These are phyloP conservation scores for Fermentozyma sake DNA, from an alignment of 1,139 yeast genomes.

Conservation along the genomic window DNA sequence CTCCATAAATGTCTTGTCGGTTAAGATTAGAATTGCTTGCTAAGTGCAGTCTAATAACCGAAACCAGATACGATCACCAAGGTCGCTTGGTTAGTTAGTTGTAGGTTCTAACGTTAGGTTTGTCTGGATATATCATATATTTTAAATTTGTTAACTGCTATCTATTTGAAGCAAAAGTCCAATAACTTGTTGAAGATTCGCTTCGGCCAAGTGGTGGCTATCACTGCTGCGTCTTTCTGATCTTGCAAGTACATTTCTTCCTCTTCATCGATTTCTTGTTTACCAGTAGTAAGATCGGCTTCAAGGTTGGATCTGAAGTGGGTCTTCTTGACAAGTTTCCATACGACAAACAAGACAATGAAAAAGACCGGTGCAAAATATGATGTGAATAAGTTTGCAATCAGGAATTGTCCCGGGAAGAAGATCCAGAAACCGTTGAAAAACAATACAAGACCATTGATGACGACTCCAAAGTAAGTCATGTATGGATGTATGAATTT, in stretches of 20 bases:
- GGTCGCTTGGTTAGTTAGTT: too few relatives aligned
- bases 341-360: slow-evolving; percentile 21
- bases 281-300: slow-evolving; percentile 37
- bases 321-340: slow-evolving; percentile 35
- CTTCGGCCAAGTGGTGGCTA: too few relatives aligned
- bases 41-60: too few relatives aligned
- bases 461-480: slow-evolving; percentile 28
- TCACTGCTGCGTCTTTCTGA: too few relatives aligned
- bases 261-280: slow-evolving; percentile 31
- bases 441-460: slow-evolving; percentile 24
- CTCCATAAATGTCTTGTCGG: too few relatives aligned
- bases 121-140: too few relatives aligned
- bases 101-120: too few relatives aligned
- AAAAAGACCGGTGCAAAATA: slow-evolving; percentile 38
- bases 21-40: too few relatives aligned
- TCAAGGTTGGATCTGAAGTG: slow-evolving; percentile 26
- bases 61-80: too few relatives aligned
- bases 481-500: slow-evolving; percentile 27
- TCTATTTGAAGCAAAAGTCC: slow-evolving; percentile 15
- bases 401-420: slow-evolving; percentile 35
- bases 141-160: too few relatives aligned
- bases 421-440: slow-evolving; percentile 42
- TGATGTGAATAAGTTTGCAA: slow-evolving; percentile 33
- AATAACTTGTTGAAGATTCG: too few relatives aligned
- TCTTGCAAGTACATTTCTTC: slow-evolving; percentile 22